Evolutionary conservation across 257 asterid genomes (phyloP).

Genomic region (Plantago major): DNA sequence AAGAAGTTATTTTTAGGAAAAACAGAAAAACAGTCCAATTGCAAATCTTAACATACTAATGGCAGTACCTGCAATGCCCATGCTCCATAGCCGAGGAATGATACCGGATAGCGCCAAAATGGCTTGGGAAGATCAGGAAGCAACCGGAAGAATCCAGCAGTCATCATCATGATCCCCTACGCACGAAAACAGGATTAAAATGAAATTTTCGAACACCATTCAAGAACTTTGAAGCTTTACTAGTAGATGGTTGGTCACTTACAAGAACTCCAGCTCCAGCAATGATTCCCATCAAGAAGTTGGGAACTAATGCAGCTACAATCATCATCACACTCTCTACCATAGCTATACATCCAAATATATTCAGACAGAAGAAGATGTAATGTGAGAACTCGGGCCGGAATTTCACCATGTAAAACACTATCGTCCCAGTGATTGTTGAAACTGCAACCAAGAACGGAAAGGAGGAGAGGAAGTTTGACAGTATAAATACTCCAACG

Average conservation of each 20-base stretch:
- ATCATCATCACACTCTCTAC: constrained; percentile 97
- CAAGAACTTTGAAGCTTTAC: background rate
- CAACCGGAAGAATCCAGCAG: constrained; percentile 89
- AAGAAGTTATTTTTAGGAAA: no score
- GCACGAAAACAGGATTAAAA: background rate
- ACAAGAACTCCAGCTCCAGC: constrained; percentile 95
- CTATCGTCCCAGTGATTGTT: constrained; percentile 56
- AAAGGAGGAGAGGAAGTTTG: constrained; percentile 77
- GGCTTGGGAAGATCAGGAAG: constrained; percentile 80
- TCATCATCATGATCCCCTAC: constrained; percentile 96
- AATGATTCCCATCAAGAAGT: constrained; percentile 90
- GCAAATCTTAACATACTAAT: no score
- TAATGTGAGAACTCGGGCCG: constrained; percentile 53
- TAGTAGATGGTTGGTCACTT: constrained; percentile 22
- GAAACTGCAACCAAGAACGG: constrained; percentile 75
- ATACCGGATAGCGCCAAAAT: constrained; percentile 84
- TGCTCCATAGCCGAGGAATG: constrained; percentile 75
- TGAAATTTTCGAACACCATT: background rate
- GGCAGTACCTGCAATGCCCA: constrained; percentile 80
- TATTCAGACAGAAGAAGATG: constrained; percentile 62
- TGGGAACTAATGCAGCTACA: constrained; percentile 84
- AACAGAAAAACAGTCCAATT: no score
- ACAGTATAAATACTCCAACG: constrained; percentile 62
- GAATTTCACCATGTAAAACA: constrained; percentile 73
- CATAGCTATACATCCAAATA: constrained; percentile 77